phyloP scores from a whole-genome alignment of 2,329 filamentous ascomycete genomes.

The Aspergillus tamarii region DNA sequence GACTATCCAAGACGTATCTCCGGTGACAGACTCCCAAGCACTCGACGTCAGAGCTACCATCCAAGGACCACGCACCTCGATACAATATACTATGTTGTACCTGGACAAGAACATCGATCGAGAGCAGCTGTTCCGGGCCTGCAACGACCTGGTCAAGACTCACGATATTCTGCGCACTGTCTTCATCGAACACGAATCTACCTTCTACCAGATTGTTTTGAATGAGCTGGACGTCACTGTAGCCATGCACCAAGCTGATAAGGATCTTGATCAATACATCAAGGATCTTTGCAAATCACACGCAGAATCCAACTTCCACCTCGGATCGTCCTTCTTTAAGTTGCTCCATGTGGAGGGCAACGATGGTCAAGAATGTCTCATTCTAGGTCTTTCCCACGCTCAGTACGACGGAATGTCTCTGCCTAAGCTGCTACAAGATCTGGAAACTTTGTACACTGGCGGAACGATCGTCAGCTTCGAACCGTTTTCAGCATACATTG shows the following conservation, averaged over 20 bases:
- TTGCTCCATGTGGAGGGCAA: constrained; percentile 53
- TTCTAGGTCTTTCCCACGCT: constrained; percentile 64
- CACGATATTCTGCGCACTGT: constrained; percentile 68
- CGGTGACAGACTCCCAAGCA: constrained; percentile 60
- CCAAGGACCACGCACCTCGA: constrained; percentile 61
- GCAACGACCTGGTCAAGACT: constrained; percentile 53
- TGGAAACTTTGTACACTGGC: constrained; percentile 55
- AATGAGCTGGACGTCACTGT: constrained; percentile 52
- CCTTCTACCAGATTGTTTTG: constrained; percentile 59
- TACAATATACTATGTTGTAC: constrained; percentile 66
- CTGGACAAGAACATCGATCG: constrained; percentile 55
- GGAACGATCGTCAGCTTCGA: constrained; percentile 31
- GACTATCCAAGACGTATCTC: constrained; percentile 59
- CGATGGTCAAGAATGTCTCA: constrained; percentile 41
- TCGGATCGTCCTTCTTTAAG: constrained; percentile 61
- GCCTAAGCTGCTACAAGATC: constrained; percentile 60
- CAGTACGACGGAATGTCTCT: constrained; percentile 70
- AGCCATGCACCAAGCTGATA: constrained; percentile 51
- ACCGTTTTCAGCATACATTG: constrained; percentile 49
- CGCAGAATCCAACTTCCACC: constrained; percentile 53
- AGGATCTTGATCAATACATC: constrained; percentile 52
- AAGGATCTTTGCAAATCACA: constrained; percentile 56
- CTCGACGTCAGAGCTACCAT: constrained; percentile 63
- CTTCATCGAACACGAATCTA: constrained; percentile 57
- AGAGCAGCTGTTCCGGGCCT: constrained; percentile 46